A percentile compares a stretch with the other conserved stretches of the same genome.
Evolutionary conservation across 2,329 filamentous ascomycete species (phyloP).

Genomic region (Curvularia spicifera): DNA sequence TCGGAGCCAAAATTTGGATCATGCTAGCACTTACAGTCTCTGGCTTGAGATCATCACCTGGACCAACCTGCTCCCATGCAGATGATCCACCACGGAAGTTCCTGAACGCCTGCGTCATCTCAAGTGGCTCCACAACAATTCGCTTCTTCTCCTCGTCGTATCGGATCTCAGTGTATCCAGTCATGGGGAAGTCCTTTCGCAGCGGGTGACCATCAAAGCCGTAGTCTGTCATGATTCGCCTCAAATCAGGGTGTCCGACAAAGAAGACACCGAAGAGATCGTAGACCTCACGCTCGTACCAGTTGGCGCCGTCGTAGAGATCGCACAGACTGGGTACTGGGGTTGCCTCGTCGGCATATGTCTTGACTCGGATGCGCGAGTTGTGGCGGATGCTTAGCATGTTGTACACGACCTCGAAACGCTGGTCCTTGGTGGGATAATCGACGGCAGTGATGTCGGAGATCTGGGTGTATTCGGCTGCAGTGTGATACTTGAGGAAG

Average conservation of each 20-base stretch:
- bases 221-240: slow-evolving; percentile 99
- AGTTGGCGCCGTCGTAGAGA: slow-evolving; percentile 94
- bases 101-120: slow-evolving; percentile 97
- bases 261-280: slow-evolving; percentile 99
- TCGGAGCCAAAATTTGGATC: not conserved
- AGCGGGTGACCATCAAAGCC: slow-evolving; percentile 97
- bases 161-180: slow-evolving; percentile 95
- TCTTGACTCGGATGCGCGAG: slow-evolving; percentile 96
- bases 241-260: slow-evolving; percentile 88
- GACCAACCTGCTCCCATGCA: slow-evolving; percentile 71
- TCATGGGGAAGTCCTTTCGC: slow-evolving; percentile 97
- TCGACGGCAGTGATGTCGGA: slow-evolving; percentile 93
- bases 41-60: slow-evolving; percentile 78
- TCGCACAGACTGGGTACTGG: slow-evolving; percentile 87
- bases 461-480: slow-evolving; percentile 94
- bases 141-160: slow-evolving; percentile 99
- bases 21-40: slow-evolving; percentile 58
- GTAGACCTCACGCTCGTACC: slow-evolving; percentile 98
- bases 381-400: slow-evolving; percentile 95
- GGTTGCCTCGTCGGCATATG: slow-evolving; percentile 94
- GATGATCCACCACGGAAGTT: slow-evolving; percentile 88
- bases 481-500: slow-evolving; percentile 97
- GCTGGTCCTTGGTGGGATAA: slow-evolving; percentile 92
- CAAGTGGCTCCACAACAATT: slow-evolving; percentile 95
- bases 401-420: slow-evolving; percentile 99